Conservation (phyloP, 306 rosid genomes). For the Datisca glomerata region DNA sequence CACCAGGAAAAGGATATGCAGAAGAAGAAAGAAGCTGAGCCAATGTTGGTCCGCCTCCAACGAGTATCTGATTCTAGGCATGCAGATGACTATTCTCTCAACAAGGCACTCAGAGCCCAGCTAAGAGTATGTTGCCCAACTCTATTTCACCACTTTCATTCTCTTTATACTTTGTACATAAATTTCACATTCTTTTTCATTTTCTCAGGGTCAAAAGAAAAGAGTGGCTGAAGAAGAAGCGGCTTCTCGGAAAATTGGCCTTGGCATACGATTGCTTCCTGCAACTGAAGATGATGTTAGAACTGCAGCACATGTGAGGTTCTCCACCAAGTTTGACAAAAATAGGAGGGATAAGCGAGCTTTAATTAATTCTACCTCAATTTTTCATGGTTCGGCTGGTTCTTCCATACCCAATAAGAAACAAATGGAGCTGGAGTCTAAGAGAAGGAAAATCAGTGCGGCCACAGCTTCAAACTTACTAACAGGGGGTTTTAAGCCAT, state of each 20-base stretch:
- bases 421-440: conserved; percentile 48
- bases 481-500: conserved; percentile 48
- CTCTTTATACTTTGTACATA: conserved; percentile 2
- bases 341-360: conserved; percentile 68
- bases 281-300: conserved; percentile 45
- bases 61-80: conserved; percentile 61
- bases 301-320: conserved; percentile 44
- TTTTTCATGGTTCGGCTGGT: conserved; percentile 41
- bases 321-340: conserved; percentile 49
- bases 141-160: conserved; percentile 9
- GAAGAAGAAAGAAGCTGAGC: conserved; percentile 87
- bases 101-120: conserved; percentile 57
- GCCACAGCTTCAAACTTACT: conserved; percentile 46
- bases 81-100: conserved; percentile 67
- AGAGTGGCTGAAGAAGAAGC: conserved; percentile 84
- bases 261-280: conserved; percentile 66
- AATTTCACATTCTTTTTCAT: conserved; percentile 4
- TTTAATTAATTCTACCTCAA: conserved; percentile 43
- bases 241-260: conserved; percentile 55
- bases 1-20: conserved; percentile 82
- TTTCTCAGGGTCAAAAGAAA: conserved; percentile 73
- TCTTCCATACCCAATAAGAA: conserved; percentile 33
- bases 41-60: conserved; percentile 71
- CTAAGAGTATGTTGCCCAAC: conserved; percentile 52
- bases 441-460: conserved; percentile 72